Percentiles rank a stretch among this genome's conserved stretches.
These are phyloP conservation scores for Chlorencoelia australis DNA, from an alignment of 2,329 filamentous ascomycete genomes.

Conservation along the genomic window DNA sequence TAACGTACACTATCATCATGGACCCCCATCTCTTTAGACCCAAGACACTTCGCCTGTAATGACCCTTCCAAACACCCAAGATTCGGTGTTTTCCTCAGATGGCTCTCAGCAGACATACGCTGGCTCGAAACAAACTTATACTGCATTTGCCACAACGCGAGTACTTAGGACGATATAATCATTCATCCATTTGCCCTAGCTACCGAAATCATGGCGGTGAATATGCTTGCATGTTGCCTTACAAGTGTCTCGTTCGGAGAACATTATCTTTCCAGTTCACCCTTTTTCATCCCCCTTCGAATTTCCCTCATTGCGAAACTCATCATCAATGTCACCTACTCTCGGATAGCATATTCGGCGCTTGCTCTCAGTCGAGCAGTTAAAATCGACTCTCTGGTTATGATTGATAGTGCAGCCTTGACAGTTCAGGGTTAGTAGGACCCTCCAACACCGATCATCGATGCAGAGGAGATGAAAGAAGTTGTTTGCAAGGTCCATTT, in stretches of 20 bases:
- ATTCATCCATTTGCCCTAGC: conserved; percentile 13
- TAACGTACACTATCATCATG: conserved; percentile 53
- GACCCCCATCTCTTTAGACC: conserved; percentile 59
- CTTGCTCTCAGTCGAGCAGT: conserved; percentile 52
- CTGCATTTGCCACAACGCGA: conserved; percentile 64
- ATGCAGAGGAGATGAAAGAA: conserved; percentile 51
- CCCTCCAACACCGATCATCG: conserved; percentile 41
- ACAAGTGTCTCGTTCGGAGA: conserved; percentile 49
- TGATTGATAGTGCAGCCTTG: conserved; percentile 45
- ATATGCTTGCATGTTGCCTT: conserved; percentile 56
- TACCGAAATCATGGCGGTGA: conserved; percentile 36
- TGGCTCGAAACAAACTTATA: conserved; percentile 62
- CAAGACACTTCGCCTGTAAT: conserved; percentile 47
- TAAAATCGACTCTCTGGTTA: conserved; percentile 56
- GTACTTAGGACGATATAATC: conserved; percentile 51
- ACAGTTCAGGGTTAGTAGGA: conserved; percentile 41
- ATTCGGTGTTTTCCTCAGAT: conserved; percentile 59
- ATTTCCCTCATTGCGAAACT: conserved; percentile 50
- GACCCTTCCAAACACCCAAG: conserved; percentile 46
- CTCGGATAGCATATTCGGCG: conserved; percentile 43
- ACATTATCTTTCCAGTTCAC: conserved; percentile 52
- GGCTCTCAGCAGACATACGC: conserved; percentile 42
- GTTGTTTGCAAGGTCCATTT: conserved; percentile 48
- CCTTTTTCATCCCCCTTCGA: conserved; percentile 55
- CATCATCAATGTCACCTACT: conserved; percentile 46